Percentiles rank a stretch among this genome's conserved stretches.
Conservation (phyloP, 2,329 filamentous ascomycete species). For the Aspergillus ochraceus region DNA sequence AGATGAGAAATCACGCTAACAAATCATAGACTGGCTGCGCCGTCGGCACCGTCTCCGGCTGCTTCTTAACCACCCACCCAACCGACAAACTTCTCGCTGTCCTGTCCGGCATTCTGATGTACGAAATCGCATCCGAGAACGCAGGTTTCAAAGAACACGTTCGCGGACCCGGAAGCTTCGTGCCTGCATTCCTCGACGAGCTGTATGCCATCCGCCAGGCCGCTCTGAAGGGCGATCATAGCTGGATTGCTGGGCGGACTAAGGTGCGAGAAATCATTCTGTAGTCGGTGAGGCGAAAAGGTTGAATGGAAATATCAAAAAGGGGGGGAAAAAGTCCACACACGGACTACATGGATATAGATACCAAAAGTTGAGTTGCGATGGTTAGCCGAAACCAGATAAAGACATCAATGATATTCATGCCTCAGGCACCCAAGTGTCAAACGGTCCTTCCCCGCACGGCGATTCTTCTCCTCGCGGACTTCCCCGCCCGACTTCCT, state of each 20-base stretch:
- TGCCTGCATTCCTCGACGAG: slow-evolving; percentile 80
- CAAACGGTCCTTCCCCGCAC: slow-evolving; percentile 17
- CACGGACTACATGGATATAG: not conserved
- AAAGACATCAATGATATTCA: not conserved
- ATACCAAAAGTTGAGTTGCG: not conserved
- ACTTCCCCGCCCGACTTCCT: slow-evolving; percentile 16
- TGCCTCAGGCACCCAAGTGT: slow-evolving; percentile 5
- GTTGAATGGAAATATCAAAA: not conserved
- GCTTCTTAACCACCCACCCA: slow-evolving; percentile 65
- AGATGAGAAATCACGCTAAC: not conserved
- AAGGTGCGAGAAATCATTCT: slow-evolving; percentile 36
- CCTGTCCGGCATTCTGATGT: slow-evolving; percentile 72
- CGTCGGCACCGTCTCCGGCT: slow-evolving; percentile 77
- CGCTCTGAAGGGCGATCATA: slow-evolving; percentile 31
- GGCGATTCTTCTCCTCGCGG: slow-evolving; percentile 1
- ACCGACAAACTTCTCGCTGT: slow-evolving; percentile 70
- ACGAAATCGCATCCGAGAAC: slow-evolving; percentile 74
- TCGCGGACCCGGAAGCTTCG: slow-evolving; percentile 79
- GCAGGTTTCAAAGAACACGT: slow-evolving; percentile 62
- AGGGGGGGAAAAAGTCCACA: not conserved
- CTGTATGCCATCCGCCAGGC: slow-evolving; percentile 49
- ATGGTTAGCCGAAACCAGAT: no score
- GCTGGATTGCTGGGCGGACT: slow-evolving; percentile 38
- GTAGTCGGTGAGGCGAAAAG: slow-evolving; percentile 7
- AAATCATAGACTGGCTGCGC: slow-evolving; percentile 68